These are phyloP conservation scores for Oryza meyeriana DNA, from an alignment of 176 grass and related monocot species.

Conservation along the genomic window DNA sequence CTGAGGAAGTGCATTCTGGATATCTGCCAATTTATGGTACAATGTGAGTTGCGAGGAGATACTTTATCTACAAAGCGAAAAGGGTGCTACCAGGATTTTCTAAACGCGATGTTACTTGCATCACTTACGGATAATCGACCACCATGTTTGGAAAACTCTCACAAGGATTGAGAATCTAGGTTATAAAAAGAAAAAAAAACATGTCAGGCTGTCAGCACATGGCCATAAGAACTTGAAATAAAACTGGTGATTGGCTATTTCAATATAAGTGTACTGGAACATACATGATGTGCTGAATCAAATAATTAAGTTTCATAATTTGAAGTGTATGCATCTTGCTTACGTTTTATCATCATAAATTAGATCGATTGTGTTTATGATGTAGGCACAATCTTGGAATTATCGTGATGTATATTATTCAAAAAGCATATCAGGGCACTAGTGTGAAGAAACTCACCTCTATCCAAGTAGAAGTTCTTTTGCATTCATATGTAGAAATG, in stretches of 20 bases:
- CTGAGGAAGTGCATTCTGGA: conserved; percentile 59
- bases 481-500: conserved; percentile 43
- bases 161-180: conserved; percentile 45
- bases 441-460: conserved; percentile 37
- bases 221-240: background rate
- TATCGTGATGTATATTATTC: background rate
- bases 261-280: background rate
- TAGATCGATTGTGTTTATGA: too few species aligned
- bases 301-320: too few species aligned
- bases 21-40: conserved; percentile 23
- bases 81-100: background rate
- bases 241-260: background rate
- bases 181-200: background rate
- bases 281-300: too few species aligned
- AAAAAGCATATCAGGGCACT: too few species aligned
- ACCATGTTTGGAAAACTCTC: conserved; percentile 39
- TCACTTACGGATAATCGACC: conserved; percentile 46
- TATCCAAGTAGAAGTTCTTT: conserved; percentile 42
- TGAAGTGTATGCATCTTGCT: too few species aligned
- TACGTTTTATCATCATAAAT: too few species aligned
- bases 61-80: background rate
- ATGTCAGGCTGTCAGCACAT: background rate
- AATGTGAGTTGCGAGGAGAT: background rate
- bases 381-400: too few species aligned
- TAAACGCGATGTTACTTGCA: background rate